These are phyloP conservation scores for Discostella pseudostelligera DNA, from an alignment of 108 stramenopile genomes.

Conservation along the genomic window DNA sequence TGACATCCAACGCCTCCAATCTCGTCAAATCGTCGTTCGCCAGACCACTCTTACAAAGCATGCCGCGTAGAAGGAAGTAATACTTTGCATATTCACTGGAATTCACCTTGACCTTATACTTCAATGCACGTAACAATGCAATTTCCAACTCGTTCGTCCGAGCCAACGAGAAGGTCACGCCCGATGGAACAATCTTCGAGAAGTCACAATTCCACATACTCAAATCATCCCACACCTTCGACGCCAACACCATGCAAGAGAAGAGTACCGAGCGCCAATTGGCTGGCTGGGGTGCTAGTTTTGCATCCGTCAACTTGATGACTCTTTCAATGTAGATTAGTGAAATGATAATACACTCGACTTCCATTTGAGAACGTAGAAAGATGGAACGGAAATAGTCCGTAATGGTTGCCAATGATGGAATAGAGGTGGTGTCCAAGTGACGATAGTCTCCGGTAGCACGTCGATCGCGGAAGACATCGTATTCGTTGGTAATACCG, in stretches of 20 bases:
- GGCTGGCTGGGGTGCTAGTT: conserved; percentile 57
- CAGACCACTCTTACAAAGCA: conserved; percentile 79
- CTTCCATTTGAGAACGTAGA: conserved; percentile 84
- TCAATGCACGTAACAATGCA: conserved; percentile 62
- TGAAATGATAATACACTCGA: conserved; percentile 94
- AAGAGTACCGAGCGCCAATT: conserved; percentile 94
- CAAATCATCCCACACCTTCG: conserved; percentile 98
- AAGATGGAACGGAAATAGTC: conserved; percentile 85
- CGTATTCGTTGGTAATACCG: conserved; percentile 13
- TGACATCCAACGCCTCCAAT: conserved; percentile 68
- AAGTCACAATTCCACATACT: conserved; percentile 97
- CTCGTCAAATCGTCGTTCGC: conserved; percentile 54
- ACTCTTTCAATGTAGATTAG: conserved; percentile 96
- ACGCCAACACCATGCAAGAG: conserved; percentile 88
- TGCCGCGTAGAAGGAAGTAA: conserved; percentile 90
- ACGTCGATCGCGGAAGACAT: conserved; percentile 23
- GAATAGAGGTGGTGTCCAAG: conserved; percentile 40
- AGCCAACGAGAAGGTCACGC: conserved; percentile 77
- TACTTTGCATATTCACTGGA: conserved; percentile 97
- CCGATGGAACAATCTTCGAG: conserved; percentile 67
- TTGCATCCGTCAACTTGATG: conserved; percentile 83
- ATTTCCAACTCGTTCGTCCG: conserved; percentile 94
- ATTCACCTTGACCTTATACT: conserved; percentile 88
- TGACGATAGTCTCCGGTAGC: conserved; percentile 23
- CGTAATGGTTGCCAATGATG: conserved; percentile 70